Conservation (phyloP, 2,329 filamentous ascomycete species). For the Lizonia empirigonia region DNA sequence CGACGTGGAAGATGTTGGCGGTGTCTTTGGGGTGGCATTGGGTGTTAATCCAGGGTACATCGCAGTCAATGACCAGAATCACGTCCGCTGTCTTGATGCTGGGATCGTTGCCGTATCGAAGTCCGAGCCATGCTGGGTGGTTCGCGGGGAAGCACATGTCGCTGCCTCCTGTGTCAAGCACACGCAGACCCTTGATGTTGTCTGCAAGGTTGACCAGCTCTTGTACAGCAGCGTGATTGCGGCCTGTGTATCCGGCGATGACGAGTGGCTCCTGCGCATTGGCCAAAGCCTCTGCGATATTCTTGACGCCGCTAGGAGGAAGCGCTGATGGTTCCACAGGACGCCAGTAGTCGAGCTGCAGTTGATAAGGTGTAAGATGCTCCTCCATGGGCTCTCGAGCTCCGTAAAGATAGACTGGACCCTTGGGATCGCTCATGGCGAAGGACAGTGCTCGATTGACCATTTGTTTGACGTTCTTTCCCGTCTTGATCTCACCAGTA, state of each 20-base stretch:
- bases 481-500: conserved; percentile 79
- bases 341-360: conserved; percentile 73
- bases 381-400: conserved; percentile 83
- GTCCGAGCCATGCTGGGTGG: conserved; percentile 64
- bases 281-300: conserved; percentile 67
- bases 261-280: conserved; percentile 70
- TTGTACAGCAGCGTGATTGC: conserved; percentile 67
- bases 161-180: conserved; percentile 76
- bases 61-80: conserved; percentile 84
- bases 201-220: conserved; percentile 71
- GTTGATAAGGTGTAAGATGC: conserved; percentile 65
- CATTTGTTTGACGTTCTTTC: conserved; percentile 86
- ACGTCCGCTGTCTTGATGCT: conserved; percentile 78
- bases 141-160: conserved; percentile 75
- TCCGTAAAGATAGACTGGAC: conserved; percentile 79
- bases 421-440: conserved; percentile 75
- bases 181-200: conserved; percentile 69
- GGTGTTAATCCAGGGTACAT: conserved; percentile 93
- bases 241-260: conserved; percentile 72
- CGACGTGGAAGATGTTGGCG: conserved; percentile 68
- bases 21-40: conserved; percentile 63
- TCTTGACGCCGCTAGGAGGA: conserved; percentile 58
- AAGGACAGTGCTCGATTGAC: conserved; percentile 85
- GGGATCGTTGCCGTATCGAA: conserved; percentile 76
- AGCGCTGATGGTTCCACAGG: conserved; percentile 71